Percentiles rank a stretch among this genome's conserved stretches.
phyloP scores from a whole-genome alignment of 2,329 filamentous ascomycete genomes.

The Herpotrichia juniperi region DNA sequence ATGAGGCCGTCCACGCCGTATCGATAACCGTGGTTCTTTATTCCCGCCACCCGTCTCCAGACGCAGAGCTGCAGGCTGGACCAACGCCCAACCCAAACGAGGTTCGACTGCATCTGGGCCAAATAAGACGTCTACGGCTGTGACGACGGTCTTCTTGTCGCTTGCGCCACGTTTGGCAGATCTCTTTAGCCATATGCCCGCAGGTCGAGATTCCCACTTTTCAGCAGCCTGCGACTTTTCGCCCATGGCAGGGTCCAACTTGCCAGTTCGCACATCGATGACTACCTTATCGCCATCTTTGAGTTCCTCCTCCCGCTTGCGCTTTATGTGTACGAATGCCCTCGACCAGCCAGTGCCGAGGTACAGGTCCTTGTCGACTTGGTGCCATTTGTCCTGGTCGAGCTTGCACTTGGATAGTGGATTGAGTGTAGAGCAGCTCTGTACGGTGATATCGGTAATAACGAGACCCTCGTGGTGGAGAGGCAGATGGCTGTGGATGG shows the following conservation, averaged over 20 bases:
- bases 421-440: constrained; percentile 76
- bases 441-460: constrained; percentile 83
- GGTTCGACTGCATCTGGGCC: constrained; percentile 92
- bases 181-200: constrained; percentile 82
- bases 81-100: constrained; percentile 81
- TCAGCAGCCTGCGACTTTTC: constrained; percentile 64
- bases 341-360: constrained; percentile 75
- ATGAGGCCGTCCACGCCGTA: constrained; percentile 73
- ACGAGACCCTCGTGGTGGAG: constrained; percentile 80
- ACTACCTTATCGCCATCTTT: constrained; percentile 76
- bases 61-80: constrained; percentile 68
- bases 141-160: constrained; percentile 76
- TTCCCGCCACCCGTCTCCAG: constrained; percentile 67
- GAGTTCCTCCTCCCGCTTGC: constrained; percentile 86
- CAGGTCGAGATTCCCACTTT: constrained; percentile 78
- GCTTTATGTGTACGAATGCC: constrained; percentile 81
- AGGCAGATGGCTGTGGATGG: constrained; percentile 86
- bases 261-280: constrained; percentile 76
- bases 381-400: constrained; percentile 76
- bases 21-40: constrained; percentile 75
- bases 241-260: constrained; percentile 68
- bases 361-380: constrained; percentile 88
- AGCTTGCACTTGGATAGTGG: constrained; percentile 76
- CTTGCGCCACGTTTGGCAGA: constrained; percentile 74
- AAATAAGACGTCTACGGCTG: constrained; percentile 84